Evolutionary conservation across 306 rosid species (phyloP).

Genomic region (Crataegus laevigata): DNA sequence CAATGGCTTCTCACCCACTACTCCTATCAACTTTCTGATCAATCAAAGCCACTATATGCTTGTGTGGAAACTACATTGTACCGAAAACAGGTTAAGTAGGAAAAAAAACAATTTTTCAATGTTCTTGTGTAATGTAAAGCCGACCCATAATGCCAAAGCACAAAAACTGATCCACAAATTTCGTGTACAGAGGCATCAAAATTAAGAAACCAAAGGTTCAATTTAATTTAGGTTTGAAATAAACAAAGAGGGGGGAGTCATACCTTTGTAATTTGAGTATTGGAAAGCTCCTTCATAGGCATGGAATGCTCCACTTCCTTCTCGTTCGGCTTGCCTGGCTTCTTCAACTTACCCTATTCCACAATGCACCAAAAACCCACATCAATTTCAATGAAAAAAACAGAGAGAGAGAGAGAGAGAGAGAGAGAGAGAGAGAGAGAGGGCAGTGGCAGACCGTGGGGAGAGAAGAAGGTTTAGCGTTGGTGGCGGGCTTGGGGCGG

Average conservation of each 20-base stretch:
- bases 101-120: neutral
- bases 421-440: neutral
- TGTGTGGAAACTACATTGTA: neutral
- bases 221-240: neutral
- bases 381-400: neutral
- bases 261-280: conserved; percentile 40
- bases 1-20: neutral
- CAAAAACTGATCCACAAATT: neutral
- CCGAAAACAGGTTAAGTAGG: neutral
- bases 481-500: conserved; percentile 1
- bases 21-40: neutral
- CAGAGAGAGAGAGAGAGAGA: neutral
- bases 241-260: neutral
- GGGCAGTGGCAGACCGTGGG: neutral
- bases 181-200: neutral
- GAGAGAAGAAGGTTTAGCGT: conserved; percentile 10
- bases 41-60: neutral
- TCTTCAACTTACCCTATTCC: conserved; percentile 38
- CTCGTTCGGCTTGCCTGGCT: conserved; percentile 28
- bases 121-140: neutral
- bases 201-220: neutral
- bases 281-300: conserved; percentile 25
- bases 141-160: neutral
- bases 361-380: conserved; percentile 22
- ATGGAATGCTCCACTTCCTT: conserved; percentile 29